These are phyloP conservation scores for Phlyctochytrium planicorne DNA, from an alignment of 192 early-diverging fungal genomes.

Conservation along the genomic window DNA sequence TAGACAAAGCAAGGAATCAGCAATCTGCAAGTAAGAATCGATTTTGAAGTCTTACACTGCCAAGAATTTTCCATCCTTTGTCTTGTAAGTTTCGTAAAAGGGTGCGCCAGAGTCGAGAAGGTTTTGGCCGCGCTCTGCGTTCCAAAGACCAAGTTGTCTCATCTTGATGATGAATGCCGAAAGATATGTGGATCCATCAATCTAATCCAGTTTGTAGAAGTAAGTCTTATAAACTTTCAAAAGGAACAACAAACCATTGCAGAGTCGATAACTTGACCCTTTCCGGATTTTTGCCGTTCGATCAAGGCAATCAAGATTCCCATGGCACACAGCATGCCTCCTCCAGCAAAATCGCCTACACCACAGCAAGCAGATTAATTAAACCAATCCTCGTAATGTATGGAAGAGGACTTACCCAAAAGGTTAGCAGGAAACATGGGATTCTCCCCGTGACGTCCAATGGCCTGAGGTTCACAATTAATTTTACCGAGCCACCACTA, in stretches of 20 bases:
- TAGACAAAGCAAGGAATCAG: constrained; percentile 14
- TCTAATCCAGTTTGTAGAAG: constrained; percentile 14
- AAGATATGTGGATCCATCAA: constrained; percentile 54
- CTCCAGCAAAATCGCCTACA: constrained; percentile 67
- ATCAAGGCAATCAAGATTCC: constrained; percentile 64
- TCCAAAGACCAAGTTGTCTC: constrained; percentile 51
- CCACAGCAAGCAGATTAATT: constrained; percentile 9
- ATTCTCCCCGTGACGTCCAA: constrained; percentile 16
- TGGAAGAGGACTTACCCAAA: constrained; percentile 11
- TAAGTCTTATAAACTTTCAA: neutral
- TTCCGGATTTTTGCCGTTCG: constrained; percentile 55
- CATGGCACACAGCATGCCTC: constrained; percentile 61
- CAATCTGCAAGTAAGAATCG: neutral
- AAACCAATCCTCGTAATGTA: constrained; percentile 17
- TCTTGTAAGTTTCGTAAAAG: constrained; percentile 68
- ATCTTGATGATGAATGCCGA: constrained; percentile 63
- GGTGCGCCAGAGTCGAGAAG: constrained; percentile 66
- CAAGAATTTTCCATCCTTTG: constrained; percentile 64
- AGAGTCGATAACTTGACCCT: constrained; percentile 66
- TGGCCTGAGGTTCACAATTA: neutral
- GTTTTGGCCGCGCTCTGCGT: constrained; percentile 54
- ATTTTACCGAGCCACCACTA: too few species aligned
- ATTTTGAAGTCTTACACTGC: constrained; percentile 44
- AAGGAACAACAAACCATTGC: constrained; percentile 43
- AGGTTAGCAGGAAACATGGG: constrained; percentile 37